These are phyloP conservation scores for Moesziomyces antarcticus DNA, from an alignment of 1,284 basidiomycete species.

Conservation along the genomic window DNA sequence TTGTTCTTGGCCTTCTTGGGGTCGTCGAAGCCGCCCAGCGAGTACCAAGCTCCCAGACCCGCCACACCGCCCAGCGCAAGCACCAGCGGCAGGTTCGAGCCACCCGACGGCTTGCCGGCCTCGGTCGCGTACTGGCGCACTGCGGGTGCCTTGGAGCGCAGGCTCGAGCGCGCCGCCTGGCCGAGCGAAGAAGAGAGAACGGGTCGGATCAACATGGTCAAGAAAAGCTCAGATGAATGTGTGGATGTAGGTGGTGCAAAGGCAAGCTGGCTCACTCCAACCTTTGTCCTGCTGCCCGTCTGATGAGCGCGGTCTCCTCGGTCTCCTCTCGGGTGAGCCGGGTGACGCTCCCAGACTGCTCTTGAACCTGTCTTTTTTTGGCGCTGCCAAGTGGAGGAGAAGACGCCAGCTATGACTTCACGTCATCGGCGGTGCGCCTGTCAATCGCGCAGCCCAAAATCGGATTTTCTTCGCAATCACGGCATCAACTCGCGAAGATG, in stretches of 20 bases:
- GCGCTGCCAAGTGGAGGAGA: conserved; percentile 9
- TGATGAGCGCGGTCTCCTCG: neutral
- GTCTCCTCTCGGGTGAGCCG: neutral
- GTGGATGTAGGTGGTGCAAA: neutral
- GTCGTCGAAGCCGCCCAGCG: conserved; percentile 59
- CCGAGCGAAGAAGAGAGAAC: conserved; percentile 44
- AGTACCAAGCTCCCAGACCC: conserved; percentile 64
- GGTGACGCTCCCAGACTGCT: no score
- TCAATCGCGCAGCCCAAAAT: neutral
- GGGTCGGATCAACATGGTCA: conserved; percentile 47
- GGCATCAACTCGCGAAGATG: neutral
- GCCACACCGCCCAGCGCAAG: conserved; percentile 63
- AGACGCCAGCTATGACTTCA: conserved; percentile 1
- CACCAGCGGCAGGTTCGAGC: conserved; percentile 57
- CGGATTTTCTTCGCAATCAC: neutral
- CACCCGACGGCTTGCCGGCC: conserved; percentile 44
- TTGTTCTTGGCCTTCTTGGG: conserved; percentile 49
- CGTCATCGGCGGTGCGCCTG: conserved; percentile 14
- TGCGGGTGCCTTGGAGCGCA: conserved; percentile 44
- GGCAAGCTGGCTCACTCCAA: neutral
- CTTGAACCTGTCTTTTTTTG: no score
- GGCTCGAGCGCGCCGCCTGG: conserved; percentile 44
- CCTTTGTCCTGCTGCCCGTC: neutral
- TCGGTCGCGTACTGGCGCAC: conserved; percentile 44
- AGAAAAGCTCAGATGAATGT: neutral